phyloP scores from a whole-genome alignment of 2,329 filamentous ascomycete genomes.

The Sporothrix pallida region DNA sequence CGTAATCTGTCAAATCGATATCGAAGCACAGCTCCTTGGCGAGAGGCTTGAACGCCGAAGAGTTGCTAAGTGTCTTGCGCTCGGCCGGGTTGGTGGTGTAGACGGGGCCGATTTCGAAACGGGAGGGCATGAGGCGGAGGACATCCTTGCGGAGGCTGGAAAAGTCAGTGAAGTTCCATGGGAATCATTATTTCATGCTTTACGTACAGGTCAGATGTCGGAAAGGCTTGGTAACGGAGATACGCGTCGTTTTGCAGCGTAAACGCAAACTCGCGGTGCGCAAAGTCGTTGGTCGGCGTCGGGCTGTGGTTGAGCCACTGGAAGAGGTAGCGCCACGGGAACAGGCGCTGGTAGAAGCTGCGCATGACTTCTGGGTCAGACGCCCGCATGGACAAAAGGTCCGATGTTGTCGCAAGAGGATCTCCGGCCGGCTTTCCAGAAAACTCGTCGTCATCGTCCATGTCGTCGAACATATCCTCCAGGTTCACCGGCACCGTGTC shows the following conservation, averaged over 20 bases:
- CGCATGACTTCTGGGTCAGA: constrained; percentile 83
- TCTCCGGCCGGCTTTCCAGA: constrained; percentile 45
- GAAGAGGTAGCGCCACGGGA: constrained; percentile 92
- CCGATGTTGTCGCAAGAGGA: neutral
- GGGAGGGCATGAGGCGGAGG: constrained; percentile 82
- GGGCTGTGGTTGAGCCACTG: constrained; percentile 97
- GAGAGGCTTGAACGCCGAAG: constrained; percentile 81
- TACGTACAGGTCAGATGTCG: constrained; percentile 58
- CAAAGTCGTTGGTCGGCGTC: constrained; percentile 84
- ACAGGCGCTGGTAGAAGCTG: constrained; percentile 93
- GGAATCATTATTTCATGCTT: neutral
- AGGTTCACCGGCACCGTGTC: constrained; percentile 58
- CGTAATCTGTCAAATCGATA: constrained; percentile 99
- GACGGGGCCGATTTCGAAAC: constrained; percentile 98
- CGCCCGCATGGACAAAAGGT: constrained; percentile 49
- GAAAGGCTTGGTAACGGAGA: constrained; percentile 81
- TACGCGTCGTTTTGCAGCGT: constrained; percentile 93
- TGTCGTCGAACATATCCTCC: constrained; percentile 63
- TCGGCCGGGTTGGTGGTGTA: constrained; percentile 94
- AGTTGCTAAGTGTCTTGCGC: constrained; percentile 82
- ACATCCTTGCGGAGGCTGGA: constrained; percentile 85
- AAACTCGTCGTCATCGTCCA: constrained; percentile 64
- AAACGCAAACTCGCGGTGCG: constrained; percentile 93
- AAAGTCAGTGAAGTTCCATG: neutral
- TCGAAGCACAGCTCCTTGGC: constrained; percentile 97